Conservation (phyloP, 164 flowering plant species). For the Protea cynaroides region DNA sequence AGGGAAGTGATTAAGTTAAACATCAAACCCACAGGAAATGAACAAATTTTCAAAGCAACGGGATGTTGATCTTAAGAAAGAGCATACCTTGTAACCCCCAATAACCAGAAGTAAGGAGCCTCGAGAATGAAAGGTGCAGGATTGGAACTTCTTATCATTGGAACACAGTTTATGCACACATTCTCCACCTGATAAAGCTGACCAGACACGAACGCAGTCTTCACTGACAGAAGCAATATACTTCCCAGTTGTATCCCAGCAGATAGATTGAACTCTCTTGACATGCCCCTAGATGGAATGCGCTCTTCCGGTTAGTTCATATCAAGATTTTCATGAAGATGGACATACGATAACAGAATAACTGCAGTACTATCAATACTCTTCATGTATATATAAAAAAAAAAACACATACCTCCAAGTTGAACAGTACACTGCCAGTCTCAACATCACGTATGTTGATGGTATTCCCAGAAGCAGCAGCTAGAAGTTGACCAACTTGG, state of each 20-base stretch:
- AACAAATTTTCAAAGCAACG: no score
- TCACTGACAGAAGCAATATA: conserved; percentile 71
- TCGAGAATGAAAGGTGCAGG: conserved; percentile 70
- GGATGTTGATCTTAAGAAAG: not conserved
- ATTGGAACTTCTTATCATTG: conserved; percentile 62
- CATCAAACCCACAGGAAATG: no score
- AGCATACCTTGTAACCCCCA: conserved; percentile 68
- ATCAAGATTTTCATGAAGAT: not conserved
- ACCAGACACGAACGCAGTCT: conserved; percentile 66
- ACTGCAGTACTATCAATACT: not conserved
- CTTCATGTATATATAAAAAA: not conserved
- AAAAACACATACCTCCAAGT: conserved; percentile 38
- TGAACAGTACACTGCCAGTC: conserved; percentile 42
- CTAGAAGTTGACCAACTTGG: conserved; percentile 52
- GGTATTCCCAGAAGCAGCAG: conserved; percentile 61
- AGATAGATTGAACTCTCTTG: conserved; percentile 50
- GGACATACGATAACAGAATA: not conserved
- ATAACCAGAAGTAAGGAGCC: conserved; percentile 53
- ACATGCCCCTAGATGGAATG: conserved; percentile 51
- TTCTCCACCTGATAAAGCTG: conserved; percentile 50
- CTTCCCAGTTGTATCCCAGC: conserved; percentile 71
- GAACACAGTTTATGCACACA: conserved; percentile 55
- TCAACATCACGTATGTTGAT: conserved; percentile 61
- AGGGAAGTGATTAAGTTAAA: no score
- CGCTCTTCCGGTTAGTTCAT: not conserved